Evolutionary conservation across 768 basidiomycete genomes (phyloP).

Genomic region (Lyophyllum atratum): DNA sequence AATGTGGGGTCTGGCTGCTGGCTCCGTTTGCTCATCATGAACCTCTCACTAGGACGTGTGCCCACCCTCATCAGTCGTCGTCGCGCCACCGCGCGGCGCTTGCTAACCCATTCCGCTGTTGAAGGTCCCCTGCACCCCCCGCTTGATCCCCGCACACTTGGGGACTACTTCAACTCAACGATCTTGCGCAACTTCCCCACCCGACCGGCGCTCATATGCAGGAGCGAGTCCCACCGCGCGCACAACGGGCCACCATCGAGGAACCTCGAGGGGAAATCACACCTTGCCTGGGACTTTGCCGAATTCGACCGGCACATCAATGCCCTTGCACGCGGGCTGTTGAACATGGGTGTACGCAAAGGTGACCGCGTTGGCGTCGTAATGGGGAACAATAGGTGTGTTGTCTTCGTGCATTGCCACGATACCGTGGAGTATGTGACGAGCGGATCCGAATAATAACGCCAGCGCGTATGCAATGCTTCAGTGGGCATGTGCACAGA

Average conservation of each 20-base stretch:
- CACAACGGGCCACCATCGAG: conserved; percentile 62
- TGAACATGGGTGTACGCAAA: conserved; percentile 67
- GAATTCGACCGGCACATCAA: conserved; percentile 70
- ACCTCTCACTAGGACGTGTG: neutral
- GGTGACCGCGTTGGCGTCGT: conserved; percentile 80
- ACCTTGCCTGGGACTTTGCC: conserved; percentile 73
- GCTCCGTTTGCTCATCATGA: neutral
- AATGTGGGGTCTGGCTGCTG: neutral
- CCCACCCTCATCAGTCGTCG: neutral
- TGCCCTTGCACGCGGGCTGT: conserved; percentile 69
- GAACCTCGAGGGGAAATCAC: conserved; percentile 48
- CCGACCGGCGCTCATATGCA: conserved; percentile 66
- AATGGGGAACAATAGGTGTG: conserved; percentile 85
- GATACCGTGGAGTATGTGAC: neutral
- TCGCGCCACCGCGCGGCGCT: conserved; percentile 18
- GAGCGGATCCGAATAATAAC: neutral
- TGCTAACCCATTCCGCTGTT: conserved; percentile 52
- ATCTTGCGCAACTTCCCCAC: conserved; percentile 50
- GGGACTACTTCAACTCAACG: conserved; percentile 60
- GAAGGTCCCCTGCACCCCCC: conserved; percentile 59
- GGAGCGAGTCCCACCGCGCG: conserved; percentile 53
- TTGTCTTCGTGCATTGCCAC: neutral
- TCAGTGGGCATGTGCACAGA: conserved; percentile 85
- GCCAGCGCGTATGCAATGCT: conserved; percentile 74
- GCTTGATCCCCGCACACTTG: conserved; percentile 55